These are phyloP conservation scores for Russula vinacea DNA, from an alignment of 768 basidiomycete species.

Conservation along the genomic window DNA sequence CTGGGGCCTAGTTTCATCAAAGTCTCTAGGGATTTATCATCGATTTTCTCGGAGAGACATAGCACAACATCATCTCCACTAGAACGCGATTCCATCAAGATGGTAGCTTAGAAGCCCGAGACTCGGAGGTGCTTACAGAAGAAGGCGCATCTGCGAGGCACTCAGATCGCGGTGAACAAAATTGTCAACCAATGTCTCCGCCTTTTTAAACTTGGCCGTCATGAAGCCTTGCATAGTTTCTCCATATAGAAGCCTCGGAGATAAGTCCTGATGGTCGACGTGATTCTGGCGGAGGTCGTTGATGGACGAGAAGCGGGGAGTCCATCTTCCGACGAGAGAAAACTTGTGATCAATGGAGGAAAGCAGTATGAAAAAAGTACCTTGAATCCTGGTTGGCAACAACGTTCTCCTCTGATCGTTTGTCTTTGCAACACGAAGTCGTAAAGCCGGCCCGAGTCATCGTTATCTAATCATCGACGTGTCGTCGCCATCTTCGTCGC, in stretches of 20 bases:
- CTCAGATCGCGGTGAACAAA: not conserved
- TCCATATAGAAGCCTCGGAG: conserved; percentile 25
- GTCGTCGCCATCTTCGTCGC: conserved; percentile 34
- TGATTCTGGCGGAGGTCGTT: not conserved
- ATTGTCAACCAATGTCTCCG: not conserved
- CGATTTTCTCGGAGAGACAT: conserved; percentile 21
- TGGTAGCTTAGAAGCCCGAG: not conserved
- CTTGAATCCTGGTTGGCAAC: conserved; percentile 44
- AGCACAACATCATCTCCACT: conserved; percentile 14
- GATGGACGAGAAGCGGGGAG: not conserved
- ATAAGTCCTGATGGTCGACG: not conserved
- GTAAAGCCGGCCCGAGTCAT: conserved; percentile 48
- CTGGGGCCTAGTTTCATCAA: conserved; percentile 9
- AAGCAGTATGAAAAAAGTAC: conserved; percentile 40
- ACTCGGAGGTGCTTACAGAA: conserved; percentile 11
- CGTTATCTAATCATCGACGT: conserved; percentile 39
- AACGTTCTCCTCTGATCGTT: conserved; percentile 55
- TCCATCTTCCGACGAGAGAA: conserved; percentile 5
- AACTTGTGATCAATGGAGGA: not conserved
- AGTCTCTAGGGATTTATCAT: conserved; percentile 9
- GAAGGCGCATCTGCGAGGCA: conserved; percentile 10
- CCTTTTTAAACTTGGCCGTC: conserved; percentile 14
- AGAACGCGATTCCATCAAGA: not conserved
- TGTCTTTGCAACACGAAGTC: conserved; percentile 55
- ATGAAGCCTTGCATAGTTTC: conserved; percentile 31